Percentiles rank a stretch among this genome's conserved stretches.
Conservation (phyloP, 2,329 filamentous ascomycete species). For the Scedosporium boydii region DNA sequence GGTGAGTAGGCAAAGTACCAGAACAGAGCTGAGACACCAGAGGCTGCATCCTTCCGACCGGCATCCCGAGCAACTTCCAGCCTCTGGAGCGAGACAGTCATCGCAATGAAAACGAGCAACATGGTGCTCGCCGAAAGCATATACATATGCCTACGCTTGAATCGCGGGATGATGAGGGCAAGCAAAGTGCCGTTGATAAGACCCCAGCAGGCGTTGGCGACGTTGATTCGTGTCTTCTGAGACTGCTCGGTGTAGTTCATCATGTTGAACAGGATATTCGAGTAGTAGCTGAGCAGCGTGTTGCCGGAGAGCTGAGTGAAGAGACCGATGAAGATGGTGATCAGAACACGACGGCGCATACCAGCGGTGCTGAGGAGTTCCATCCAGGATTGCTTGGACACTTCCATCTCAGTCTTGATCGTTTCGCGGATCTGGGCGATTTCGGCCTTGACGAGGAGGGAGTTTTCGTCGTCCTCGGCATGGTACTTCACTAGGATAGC, state of each 20-base stretch:
- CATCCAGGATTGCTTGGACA: constrained; percentile 41
- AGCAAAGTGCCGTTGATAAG: constrained; percentile 30
- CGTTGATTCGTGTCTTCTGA: constrained; percentile 35
- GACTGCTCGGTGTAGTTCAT: constrained; percentile 31
- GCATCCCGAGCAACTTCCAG: constrained; percentile 21
- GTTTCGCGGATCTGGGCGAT: constrained; percentile 51
- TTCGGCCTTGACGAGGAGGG: constrained; percentile 46
- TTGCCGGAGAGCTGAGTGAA: constrained; percentile 47
- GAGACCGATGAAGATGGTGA: constrained; percentile 38
- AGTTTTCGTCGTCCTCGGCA: constrained; percentile 40
- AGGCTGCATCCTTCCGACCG: constrained; percentile 17
- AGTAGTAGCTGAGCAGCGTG: constrained; percentile 38
- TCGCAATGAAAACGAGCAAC: constrained; percentile 40
- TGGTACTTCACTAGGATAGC: constrained; percentile 31
- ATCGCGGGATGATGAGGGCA: constrained; percentile 34
- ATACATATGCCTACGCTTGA: constrained; percentile 39
- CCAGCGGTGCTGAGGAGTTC: constrained; percentile 41
- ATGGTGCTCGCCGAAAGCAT: constrained; percentile 40
- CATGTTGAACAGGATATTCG: constrained; percentile 33
- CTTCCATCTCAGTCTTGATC: constrained; percentile 43
- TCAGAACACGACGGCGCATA: constrained; percentile 38
- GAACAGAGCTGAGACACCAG: constrained; percentile 35
- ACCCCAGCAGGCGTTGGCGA: constrained; percentile 33
- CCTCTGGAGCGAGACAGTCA: constrained; percentile 38
- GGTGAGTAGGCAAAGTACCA: constrained; percentile 53